Base-by-base conservation (phyloP, 768 basidiomycete genomes). In the Mycena vulgaris region DNA sequence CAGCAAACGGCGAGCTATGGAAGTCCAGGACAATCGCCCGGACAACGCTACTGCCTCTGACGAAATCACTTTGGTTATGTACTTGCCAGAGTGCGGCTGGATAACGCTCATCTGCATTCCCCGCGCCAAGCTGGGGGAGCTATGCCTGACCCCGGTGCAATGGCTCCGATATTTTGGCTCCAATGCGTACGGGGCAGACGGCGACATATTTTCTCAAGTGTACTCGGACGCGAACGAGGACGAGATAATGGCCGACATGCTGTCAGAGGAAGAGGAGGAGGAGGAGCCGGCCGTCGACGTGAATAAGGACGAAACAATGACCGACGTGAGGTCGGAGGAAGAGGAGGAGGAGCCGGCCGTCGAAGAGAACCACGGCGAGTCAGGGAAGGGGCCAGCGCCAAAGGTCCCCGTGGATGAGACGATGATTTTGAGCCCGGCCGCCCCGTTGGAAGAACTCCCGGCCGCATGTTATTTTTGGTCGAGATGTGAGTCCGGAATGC, bases 161-260 rank as follows among this genome's bases (percentile, higher is more conserved):
- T 62, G 60, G 60, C 33, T 62, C 2, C 40, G 42, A 25, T 51
- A 39, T 21, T 11, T 63, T 40, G 25, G 25, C 39, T 63, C 61
- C 3, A 52, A 63, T 40, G 37, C 30, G 8, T 63, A 63, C 25
- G 61, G 61, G 35, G 61, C 61, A 5, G 61, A 63, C 35, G 61
- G 61, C 25, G 49, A 63, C 4, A 51, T 63, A 2, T 52, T 28
- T 52, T 63, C 49, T n/a, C 21, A 35, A 31, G n/a, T 14, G 35
- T 28, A n/a, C n/a, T 21, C 59, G 7, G 45, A 52, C 28, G 56
- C n/a, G n/a, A n/a, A n/a, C n/a, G n/a, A n/a, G n/a, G n/a, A n/a
- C n/a, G n/a, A 60, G n/a, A 48, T 28, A 25, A 47, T 60, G 59
- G 25, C 59, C 27, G 42, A 48, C 30, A 42, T 30, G 40, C 27